Evolutionary conservation across 2,329 filamentous ascomycete genomes (phyloP), one percentile per base, ranked within the genome.

Genomic region (Sclerotinia trifoliorum): DNA sequence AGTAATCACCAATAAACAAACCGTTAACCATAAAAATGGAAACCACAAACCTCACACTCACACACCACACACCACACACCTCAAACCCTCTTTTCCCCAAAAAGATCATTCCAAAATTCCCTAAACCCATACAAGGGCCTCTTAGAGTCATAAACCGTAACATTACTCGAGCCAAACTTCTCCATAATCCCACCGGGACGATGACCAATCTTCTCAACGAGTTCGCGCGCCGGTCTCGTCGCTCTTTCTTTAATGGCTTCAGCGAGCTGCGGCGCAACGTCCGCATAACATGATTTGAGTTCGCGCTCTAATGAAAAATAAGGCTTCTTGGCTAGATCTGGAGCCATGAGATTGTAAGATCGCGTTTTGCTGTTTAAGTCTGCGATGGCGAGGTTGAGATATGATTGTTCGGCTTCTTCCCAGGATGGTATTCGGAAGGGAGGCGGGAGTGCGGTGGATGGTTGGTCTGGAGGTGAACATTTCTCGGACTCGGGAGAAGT

Each of bases 261-360:
- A 0, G 93, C 86, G 5, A 98, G 79, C 58, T 84, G 81, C 0
- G 93, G 93, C 8, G 94, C 94, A 1, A 96, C 89, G 70, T 97
- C 94, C 0, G 93, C 90, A 76, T 89, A 98, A 77, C 94, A 97
- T 3, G 86, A 83, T 42, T 84, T 84, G 21, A 98, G 83, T 79
- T 99, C 95, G 61, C 94, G 87, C 56, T 93, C 87, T 10, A 98
- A 86, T 2, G 84, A 89, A 76, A 93, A 93, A 78, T 98, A 98
- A 0, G 94, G 92, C 78, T 97, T 97, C 80, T 95, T 96, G 2
- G 94, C 94, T 1, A 97, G 84, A 66, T 93, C 90, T 0, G 95
- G 95, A 0, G 95, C 94, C 88, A 96, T 94, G 3, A 98, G 86
- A 75, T 98, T 98, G 82, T 99, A 99, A 19, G 91, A 91, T 35